A percentile compares a stretch with the other conserved stretches of the same genome.
phyloP scores from a whole-genome alignment of 768 basidiomycete species.

The Boletus coccyginus region DNA sequence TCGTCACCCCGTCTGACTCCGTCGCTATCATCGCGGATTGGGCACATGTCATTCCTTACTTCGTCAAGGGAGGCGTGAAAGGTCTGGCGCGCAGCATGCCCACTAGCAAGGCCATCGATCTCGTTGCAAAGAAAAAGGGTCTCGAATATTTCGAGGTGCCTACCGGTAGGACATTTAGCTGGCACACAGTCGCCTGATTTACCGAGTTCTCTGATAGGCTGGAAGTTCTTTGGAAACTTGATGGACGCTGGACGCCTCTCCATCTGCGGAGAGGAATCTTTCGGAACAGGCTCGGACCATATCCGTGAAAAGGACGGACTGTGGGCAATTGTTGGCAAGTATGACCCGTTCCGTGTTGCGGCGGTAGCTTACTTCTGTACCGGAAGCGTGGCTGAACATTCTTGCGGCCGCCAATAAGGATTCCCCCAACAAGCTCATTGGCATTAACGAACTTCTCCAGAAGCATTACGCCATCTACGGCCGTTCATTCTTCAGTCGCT shows the following conservation, averaged over 20 bases:
- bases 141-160: constrained; percentile 95
- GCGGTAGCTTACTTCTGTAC: constrained; percentile 1
- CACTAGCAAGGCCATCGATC: constrained; percentile 93
- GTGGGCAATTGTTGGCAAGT: constrained; percentile 92
- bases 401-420: constrained; percentile 83
- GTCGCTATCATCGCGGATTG: constrained; percentile 99
- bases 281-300: constrained; percentile 99
- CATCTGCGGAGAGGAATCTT: constrained; percentile 98
- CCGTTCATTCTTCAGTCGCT: constrained; percentile 97
- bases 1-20: constrained; percentile 96
- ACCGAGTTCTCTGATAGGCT: constrained; percentile 50
- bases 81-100: constrained; percentile 98
- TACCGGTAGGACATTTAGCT: constrained; percentile 57
- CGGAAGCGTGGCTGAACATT: constrained; percentile 93
- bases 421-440: constrained; percentile 71
- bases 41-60: constrained; percentile 90
- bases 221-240: constrained; percentile 99
- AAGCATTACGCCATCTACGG: constrained; percentile 92
- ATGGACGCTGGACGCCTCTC: constrained; percentile 99
- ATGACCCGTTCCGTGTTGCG: constrained; percentile 1
- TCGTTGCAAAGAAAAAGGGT: constrained; percentile 92
- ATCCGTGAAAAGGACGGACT: constrained; percentile 99
- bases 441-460: constrained; percentile 88
- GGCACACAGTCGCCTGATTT: not conserved
- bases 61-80: constrained; percentile 85